A percentile compares a stretch with the other conserved stretches of the same genome.
phyloP scores from a whole-genome alignment of 2,329 filamentous ascomycete genomes.

The Diaporthe ilicicola region DNA sequence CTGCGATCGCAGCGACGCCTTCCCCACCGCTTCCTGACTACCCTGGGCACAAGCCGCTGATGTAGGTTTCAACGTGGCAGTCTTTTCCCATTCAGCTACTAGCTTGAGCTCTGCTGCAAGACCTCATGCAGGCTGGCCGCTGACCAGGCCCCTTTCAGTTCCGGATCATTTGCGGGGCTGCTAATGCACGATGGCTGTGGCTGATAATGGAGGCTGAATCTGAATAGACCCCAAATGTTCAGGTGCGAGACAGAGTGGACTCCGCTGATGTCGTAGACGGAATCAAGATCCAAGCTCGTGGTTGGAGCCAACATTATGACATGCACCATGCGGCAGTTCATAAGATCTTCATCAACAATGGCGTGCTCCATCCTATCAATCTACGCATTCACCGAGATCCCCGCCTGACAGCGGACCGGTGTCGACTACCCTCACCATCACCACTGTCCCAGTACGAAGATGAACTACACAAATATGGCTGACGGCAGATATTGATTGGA shows the following conservation, averaged over 20 bases:
- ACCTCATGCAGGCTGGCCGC: constrained; percentile 10
- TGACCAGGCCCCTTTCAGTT: neutral
- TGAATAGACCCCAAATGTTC: neutral
- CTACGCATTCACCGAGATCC: no score
- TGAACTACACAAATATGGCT: no score
- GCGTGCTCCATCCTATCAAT: neutral
- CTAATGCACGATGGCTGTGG: neutral
- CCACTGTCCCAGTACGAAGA: no score
- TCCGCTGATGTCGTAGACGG: neutral
- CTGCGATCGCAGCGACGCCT: constrained; percentile 8
- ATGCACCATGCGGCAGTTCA: neutral
- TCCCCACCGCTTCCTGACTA: neutral
- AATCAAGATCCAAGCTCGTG: neutral
- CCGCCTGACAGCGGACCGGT: no score
- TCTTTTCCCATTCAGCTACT: neutral
- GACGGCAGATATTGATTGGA: no score
- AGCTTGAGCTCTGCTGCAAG: neutral
- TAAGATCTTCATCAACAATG: neutral
- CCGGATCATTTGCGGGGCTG: constrained; percentile 1
- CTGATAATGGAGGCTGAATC: neutral
- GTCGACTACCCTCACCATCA: no score
- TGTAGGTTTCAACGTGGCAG: neutral
- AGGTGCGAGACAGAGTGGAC: no score
- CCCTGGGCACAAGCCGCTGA: neutral
- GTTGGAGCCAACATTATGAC: neutral